phyloP scores from a whole-genome alignment of 495 filamentous ascomycete genomes.

The Neurospora sp. region DNA sequence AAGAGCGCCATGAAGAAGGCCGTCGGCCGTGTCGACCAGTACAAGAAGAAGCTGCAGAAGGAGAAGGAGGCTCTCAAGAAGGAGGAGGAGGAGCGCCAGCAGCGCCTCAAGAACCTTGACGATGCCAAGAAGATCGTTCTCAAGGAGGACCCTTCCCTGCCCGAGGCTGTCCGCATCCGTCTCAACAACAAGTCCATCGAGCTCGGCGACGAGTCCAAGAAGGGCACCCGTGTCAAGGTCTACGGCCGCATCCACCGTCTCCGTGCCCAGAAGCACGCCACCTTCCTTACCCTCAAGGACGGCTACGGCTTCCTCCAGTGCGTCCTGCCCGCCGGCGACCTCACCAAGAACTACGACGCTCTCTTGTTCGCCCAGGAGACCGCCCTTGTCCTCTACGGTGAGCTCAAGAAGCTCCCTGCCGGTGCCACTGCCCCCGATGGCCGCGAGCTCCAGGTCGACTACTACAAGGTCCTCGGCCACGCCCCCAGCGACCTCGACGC shows the following conservation, averaged over 20 bases:
- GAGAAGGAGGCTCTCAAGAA: conserved; percentile 55
- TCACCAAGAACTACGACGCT: conserved; percentile 89
- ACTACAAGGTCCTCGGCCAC: conserved; percentile 74
- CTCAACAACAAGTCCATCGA: conserved; percentile 59
- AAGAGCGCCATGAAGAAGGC: conserved; percentile 81
- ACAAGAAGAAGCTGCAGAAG: conserved; percentile 71
- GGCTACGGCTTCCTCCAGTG: conserved; percentile 89
- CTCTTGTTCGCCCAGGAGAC: conserved; percentile 82
- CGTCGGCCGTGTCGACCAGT: conserved; percentile 55
- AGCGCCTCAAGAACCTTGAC: conserved; percentile 54
- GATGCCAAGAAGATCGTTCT: conserved; percentile 84
- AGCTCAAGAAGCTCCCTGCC: conserved; percentile 74
- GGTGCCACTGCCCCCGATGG: conserved; percentile 72
- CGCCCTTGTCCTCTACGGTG: conserved; percentile 75
- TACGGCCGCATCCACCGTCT: conserved; percentile 79
- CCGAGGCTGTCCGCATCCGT: conserved; percentile 65
- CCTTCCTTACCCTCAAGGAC: conserved; percentile 80
- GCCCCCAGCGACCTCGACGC: conserved; percentile 86
- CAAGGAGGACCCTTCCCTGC: conserved; percentile 69
- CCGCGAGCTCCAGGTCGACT: conserved; percentile 92
- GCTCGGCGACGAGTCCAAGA: conserved; percentile 49
- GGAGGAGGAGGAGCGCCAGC: conserved; percentile 63
- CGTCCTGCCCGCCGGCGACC: conserved; percentile 61
- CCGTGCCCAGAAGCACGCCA: conserved; percentile 73
- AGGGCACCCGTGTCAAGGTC: conserved; percentile 72